Evolutionary conservation across 176 grass and related monocot genomes (phyloP).

Genomic region (Pontederia paniculata): DNA sequence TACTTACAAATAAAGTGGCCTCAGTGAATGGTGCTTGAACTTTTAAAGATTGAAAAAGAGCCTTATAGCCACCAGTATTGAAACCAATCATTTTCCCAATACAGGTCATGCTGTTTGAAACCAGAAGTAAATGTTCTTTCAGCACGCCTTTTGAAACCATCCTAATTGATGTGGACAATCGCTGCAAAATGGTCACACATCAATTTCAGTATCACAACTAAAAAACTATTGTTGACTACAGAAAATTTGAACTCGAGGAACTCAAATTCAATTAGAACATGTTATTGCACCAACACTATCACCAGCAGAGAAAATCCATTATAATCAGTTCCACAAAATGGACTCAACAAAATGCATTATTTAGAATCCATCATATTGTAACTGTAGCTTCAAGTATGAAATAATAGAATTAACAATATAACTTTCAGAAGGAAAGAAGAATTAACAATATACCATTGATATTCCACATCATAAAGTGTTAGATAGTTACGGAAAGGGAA

Average conservation of each 20-base stretch:
- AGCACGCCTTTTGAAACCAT: conserved; percentile 70
- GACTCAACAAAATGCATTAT: too few relatives aligned
- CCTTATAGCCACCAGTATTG: conserved; percentile 66
- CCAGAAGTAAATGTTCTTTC: conserved; percentile 80
- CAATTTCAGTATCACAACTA: background rate
- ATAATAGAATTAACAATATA: too few relatives aligned
- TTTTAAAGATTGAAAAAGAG: conserved; percentile 81
- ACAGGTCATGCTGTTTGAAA: conserved; percentile 85
- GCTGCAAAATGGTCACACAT: conserved; percentile 37
- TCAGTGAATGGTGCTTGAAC: conserved; percentile 96
- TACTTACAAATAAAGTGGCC: conserved; percentile 88
- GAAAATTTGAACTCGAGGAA: background rate
- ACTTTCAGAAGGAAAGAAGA: too few relatives aligned
- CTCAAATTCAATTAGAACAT: background rate
- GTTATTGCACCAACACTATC: too few relatives aligned
- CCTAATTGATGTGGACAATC: conserved; percentile 51
- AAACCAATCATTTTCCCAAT: conserved; percentile 82
- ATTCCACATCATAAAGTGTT: too few relatives aligned
- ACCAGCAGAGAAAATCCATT: too few relatives aligned
- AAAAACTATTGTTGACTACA: background rate
- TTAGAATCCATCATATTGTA: too few relatives aligned
- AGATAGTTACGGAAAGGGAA: too few relatives aligned
- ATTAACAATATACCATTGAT: too few relatives aligned
- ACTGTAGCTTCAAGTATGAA: too few relatives aligned
- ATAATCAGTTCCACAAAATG: too few relatives aligned